Base-by-base conservation (phyloP, 2,329 filamentous ascomycete species). In the Apiospora hydei region DNA sequence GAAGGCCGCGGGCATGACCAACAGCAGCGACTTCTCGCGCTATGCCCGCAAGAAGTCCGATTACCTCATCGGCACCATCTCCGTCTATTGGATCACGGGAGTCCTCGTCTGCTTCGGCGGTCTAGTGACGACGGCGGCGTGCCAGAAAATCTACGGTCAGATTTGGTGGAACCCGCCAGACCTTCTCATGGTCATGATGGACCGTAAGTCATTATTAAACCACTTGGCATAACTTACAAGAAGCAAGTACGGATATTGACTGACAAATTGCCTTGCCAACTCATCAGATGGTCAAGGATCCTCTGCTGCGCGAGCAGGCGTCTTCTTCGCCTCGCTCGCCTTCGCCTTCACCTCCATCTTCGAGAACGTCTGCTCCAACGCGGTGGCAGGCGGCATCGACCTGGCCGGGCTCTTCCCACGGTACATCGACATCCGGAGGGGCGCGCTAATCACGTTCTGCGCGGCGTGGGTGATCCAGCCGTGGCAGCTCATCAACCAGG, bases 121-220 rank as follows among this genome's bases (percentile, higher is more conserved):
- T 11, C 74, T 85, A 5, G 83, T 84, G 2, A 84, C 84, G 16
- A 79, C 83, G 1, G 81, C 83, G 6, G 84, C 85, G 2, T 82
- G 85, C 68, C 82, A 83, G 46, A 81, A 83, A 64, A 77, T 86
- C 11, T 85, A 85, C 77, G 85, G 85, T 34, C 77, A 82, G 18
- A 84, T 86, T 49, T 81, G 85, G 73, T 87, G 85, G 85, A 85
- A 84, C 70, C 84, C 83, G 3, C 83, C 83, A 0, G 83, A 85
- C 69, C 77, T 85, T 0, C 77, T 85, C 2, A 82, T 84, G 80
- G 79, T 81, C 7, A 84, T 85, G 81, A 85, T 85, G 82, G 80
- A 84, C 49, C 53, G 72, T 71, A 67, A 57, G 70, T 71, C 21
- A 26, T 24, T 51, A 21, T 46, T 3, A 21, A 6, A 13, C 10